Percentiles rank a stretch among this genome's conserved stretches.
These are phyloP conservation scores for Moricandia moricandioides DNA, from an alignment of 345 rosid species.

Conservation along the genomic window DNA sequence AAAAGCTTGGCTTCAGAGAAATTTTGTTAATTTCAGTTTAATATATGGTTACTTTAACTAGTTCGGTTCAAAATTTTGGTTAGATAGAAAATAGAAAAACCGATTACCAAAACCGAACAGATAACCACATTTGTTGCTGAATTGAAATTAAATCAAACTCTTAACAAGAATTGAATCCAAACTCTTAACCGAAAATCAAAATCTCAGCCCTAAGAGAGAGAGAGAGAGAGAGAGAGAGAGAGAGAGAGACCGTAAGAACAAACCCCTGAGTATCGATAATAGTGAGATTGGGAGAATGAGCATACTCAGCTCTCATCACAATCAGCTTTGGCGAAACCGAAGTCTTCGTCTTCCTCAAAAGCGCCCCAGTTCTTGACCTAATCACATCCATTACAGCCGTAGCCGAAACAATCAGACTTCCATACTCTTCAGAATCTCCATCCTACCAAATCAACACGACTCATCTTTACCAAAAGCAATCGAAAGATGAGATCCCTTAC, in stretches of 20 bases:
- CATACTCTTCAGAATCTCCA: constrained; percentile 93
- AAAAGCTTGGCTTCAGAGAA: too few species aligned
- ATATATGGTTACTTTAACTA: too few species aligned
- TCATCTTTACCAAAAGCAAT: not conserved
- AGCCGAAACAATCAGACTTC: constrained; percentile 65
- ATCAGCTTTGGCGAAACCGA: constrained; percentile 90
- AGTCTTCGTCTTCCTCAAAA: constrained; percentile 65
- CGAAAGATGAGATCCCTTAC: constrained; percentile 26
- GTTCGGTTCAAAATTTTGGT: too few species aligned
- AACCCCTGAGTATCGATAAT: constrained; percentile 96
- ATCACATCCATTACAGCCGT: constrained; percentile 75
- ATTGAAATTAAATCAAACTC: not conserved
- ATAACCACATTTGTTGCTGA: too few species aligned
- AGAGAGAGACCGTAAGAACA: constrained; percentile 79
- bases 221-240: not conserved
- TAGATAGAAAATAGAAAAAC: too few species aligned
- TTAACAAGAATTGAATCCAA: not conserved
- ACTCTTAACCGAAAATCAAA: not conserved
- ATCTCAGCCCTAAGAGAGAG: not conserved
- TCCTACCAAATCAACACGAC: constrained; percentile 44
- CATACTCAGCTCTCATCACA: constrained; percentile 98
- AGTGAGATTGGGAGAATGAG: constrained; percentile 93
- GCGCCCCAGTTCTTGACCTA: constrained; percentile 68
- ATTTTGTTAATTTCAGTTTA: too few species aligned
- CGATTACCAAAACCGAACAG: too few species aligned